Evolutionary conservation across 2,329 filamentous ascomycete genomes (phyloP).

Genomic region (Trichoderma sp.): DNA sequence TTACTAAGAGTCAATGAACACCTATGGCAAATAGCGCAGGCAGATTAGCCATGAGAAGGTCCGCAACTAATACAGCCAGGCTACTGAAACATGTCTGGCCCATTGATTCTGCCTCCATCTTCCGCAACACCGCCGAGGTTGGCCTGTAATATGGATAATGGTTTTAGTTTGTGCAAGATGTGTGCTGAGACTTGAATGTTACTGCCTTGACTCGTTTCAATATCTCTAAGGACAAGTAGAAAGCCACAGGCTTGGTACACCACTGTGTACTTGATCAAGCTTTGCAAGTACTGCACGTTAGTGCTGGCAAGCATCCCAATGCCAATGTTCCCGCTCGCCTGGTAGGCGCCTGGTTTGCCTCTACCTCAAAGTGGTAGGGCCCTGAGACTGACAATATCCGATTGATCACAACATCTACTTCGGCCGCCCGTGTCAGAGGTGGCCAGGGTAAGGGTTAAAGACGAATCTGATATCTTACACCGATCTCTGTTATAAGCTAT

Average conservation of each 20-base stretch:
- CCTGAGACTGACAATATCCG: not conserved
- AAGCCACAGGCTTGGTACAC: conserved; percentile 32
- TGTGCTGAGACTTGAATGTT: not conserved
- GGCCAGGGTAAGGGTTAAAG: conserved; percentile 18
- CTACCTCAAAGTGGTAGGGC: not conserved
- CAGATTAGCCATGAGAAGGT: not conserved
- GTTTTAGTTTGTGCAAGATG: conserved; percentile 11
- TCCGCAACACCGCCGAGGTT: not conserved
- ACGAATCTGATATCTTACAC: conserved; percentile 34
- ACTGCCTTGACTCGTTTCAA: conserved; percentile 5
- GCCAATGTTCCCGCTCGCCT: conserved; percentile 7
- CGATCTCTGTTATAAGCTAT: conserved; percentile 28
- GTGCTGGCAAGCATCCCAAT: not conserved
- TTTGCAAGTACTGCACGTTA: conserved; percentile 29
- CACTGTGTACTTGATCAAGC: conserved; percentile 37
- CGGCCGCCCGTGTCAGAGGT: conserved; percentile 20
- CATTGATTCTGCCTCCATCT: not conserved
- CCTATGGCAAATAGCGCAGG: not conserved
- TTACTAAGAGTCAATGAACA: not conserved
- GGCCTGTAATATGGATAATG: conserved; percentile 10
- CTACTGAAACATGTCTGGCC: not conserved
- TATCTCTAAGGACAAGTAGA: not conserved
- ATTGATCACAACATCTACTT: conserved; percentile 24
- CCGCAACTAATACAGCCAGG: not conserved
- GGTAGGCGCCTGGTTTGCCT: not conserved